Conservation (phyloP, 371 early-diverging fungal species). For the Apophysomyces ossiformis region DNA sequence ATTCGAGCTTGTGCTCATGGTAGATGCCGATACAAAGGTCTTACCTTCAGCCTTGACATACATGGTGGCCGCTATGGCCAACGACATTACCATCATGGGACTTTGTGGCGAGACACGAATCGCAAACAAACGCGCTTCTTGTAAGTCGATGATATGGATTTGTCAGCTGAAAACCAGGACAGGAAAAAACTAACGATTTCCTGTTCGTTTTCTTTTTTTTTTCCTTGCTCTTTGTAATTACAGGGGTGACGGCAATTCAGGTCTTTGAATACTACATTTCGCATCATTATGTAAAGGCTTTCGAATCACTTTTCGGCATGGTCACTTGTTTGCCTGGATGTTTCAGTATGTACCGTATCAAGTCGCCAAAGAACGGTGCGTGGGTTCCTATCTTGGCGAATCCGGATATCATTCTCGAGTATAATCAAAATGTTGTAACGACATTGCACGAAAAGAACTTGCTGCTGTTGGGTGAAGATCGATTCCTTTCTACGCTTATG, state of each 20-base stretch:
- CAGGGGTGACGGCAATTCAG: slow-evolving; percentile 57
- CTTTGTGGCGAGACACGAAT: slow-evolving; percentile 89
- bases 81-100: slow-evolving; percentile 84
- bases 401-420: slow-evolving; percentile 87
- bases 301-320: slow-evolving; percentile 96
- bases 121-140: slow-evolving; percentile 78
- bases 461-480: slow-evolving; percentile 94
- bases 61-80: slow-evolving; percentile 84
- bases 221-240: background rate
- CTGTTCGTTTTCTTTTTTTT: background rate
- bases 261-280: slow-evolving; percentile 97
- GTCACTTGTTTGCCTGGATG: slow-evolving; percentile 99
- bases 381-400: slow-evolving; percentile 88
- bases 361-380: slow-evolving; percentile 77
- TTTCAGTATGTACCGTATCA: slow-evolving; percentile 90
- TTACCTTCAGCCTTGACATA: slow-evolving; percentile 75
- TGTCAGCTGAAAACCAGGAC: slow-evolving; percentile 49
- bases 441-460: slow-evolving; percentile 97
- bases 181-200: background rate
- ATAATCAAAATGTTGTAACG: slow-evolving; percentile 89
- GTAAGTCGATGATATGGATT: slow-evolving; percentile 73
- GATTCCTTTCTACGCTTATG: slow-evolving; percentile 95
- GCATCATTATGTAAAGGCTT: slow-evolving; percentile 94
- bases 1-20: slow-evolving; percentile 94
- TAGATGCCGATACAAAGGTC: slow-evolving; percentile 96